A percentile compares a stretch with the other conserved stretches of the same genome.
Evolutionary conservation across 2,329 filamentous ascomycete genomes (phyloP).

Genomic region (Botrytis sinoallii): DNA sequence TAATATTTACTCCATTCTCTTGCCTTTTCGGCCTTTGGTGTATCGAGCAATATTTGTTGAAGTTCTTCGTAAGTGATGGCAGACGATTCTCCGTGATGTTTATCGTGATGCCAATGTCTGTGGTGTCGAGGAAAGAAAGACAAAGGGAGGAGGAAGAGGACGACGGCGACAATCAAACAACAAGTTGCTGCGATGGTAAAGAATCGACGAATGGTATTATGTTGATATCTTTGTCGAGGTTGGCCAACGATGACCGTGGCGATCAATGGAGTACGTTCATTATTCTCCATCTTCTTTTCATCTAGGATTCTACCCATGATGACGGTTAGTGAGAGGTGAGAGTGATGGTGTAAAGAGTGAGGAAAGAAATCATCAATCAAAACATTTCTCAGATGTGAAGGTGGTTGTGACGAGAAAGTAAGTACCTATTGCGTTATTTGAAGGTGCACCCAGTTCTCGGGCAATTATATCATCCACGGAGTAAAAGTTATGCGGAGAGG

Average conservation of each 20-base stretch:
- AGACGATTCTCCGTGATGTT: constrained; percentile 17
- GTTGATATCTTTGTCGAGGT: constrained; percentile 53
- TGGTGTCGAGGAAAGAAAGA: constrained; percentile 41
- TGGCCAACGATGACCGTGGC: constrained; percentile 57
- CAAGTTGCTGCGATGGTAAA: constrained; percentile 61
- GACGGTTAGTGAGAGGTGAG: neutral
- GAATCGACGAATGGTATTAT: constrained; percentile 61
- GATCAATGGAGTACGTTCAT: constrained; percentile 63
- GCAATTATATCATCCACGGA: neutral
- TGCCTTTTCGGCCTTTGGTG: constrained; percentile 54
- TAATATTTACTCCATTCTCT: constrained; percentile 77
- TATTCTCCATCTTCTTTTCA: constrained; percentile 16
- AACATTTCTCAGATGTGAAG: neutral
- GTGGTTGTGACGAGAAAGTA: neutral
- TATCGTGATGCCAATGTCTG: constrained; percentile 38
- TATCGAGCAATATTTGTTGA: constrained; percentile 55
- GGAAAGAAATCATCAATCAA: neutral
- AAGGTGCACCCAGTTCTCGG: neutral
- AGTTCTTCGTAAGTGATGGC: constrained; percentile 49
- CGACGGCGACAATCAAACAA: constrained; percentile 43
- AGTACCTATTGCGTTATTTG: neutral
- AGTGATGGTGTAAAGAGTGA: neutral
- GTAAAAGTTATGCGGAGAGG: neutral
- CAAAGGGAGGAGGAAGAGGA: constrained; percentile 48
- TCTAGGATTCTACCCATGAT: constrained; percentile 9